Percentiles rank a stretch among this genome's conserved stretches.
Evolutionary conservation across 2,329 filamentous ascomycete species (phyloP).

Genomic region (Cordyceps cateniannulata): DNA sequence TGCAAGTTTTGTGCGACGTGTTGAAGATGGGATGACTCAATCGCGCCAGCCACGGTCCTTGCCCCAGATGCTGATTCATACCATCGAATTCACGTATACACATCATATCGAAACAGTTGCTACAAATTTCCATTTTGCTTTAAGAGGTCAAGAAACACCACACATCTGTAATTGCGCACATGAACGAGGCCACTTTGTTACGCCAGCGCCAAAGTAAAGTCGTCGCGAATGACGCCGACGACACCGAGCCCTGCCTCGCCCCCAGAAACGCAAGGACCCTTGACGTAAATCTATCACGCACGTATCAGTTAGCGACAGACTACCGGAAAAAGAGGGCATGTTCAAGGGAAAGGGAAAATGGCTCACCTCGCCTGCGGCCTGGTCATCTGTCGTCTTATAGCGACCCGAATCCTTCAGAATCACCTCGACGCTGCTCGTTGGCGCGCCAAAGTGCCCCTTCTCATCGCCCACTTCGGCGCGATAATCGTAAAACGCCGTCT

Average conservation of each 20-base stretch:
- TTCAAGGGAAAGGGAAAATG: background rate
- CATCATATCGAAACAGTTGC: background rate
- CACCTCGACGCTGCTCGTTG: constrained; percentile 73
- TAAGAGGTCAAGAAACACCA: background rate
- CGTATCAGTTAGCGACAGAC: background rate
- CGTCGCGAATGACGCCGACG: constrained; percentile 58
- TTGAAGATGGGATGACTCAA: too few species aligned
- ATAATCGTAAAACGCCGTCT: constrained; percentile 87
- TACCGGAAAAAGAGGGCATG: background rate
- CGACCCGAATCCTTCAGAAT: constrained; percentile 58
- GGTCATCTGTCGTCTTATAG: constrained; percentile 57
- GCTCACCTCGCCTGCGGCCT: constrained; percentile 57
- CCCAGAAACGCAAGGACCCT: constrained; percentile 67
- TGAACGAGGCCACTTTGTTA: constrained; percentile 18
- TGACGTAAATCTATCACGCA: constrained; percentile 54
- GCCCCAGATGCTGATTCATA: background rate
- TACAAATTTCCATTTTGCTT: background rate
- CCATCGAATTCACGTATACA: background rate
- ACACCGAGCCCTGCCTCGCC: constrained; percentile 58
- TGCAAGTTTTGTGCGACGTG: too few species aligned
- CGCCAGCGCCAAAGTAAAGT: constrained; percentile 63
- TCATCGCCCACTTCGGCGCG: constrained; percentile 39
- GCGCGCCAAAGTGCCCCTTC: constrained; percentile 68
- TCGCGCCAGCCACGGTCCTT: background rate
- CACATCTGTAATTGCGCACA: background rate